A percentile compares a stretch with the other conserved stretches of the same genome.
phyloP scores from a whole-genome alignment of 164 flowering plant species.

The Umbellularia californica region DNA sequence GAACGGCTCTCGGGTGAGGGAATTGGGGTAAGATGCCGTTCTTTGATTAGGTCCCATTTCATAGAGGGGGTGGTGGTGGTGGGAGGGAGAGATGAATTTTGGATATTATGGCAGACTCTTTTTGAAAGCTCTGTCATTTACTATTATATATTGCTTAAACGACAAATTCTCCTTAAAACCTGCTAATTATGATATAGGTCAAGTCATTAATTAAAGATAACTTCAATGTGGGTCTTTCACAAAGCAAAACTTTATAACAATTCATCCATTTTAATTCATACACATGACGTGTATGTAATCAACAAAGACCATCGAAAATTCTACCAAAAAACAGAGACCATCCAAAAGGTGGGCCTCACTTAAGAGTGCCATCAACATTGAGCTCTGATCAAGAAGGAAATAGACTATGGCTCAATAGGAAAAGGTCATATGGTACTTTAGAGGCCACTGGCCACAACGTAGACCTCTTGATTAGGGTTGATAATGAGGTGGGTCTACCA shows the following conservation, averaged over 20 bases:
- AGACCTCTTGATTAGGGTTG: not conserved
- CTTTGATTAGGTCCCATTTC: not conserved
- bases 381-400: no score
- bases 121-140: constrained; percentile 22
- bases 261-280: not conserved
- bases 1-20: no score
- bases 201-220: constrained; percentile 11
- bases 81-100: not conserved
- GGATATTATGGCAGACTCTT: constrained; percentile 6
- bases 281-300: no score
- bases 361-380: no score
- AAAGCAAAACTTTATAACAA: not conserved
- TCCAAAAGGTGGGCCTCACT: no score
- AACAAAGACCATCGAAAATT: no score
- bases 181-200: constrained; percentile 13
- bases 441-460: not conserved
- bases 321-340: no score
- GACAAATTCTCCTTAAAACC: constrained; percentile 35
- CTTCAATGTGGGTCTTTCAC: not conserved
- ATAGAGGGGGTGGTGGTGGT: no score
- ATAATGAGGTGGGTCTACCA: not conserved
- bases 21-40: not conserved
- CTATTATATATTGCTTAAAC: constrained; percentile 46
- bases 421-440: no score
- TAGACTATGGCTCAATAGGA: no score